phyloP scores from a whole-genome alignment of 805 yeast species.

The Candida maris region DNA sequence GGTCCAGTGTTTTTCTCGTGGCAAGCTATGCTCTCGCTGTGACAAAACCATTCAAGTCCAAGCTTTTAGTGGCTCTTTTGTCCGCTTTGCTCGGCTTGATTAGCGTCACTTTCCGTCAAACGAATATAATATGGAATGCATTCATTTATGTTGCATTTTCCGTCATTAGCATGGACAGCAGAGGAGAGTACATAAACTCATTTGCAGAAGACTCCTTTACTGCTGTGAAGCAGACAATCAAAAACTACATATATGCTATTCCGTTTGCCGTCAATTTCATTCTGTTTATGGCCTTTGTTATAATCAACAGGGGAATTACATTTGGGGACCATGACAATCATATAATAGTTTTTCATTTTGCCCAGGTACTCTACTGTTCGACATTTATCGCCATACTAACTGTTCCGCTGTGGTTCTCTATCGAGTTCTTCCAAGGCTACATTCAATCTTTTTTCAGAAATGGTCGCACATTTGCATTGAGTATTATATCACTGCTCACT shows the following conservation, averaged over 20 bases:
- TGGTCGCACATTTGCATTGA: conserved; percentile 16
- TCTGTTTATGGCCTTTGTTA: conserved; percentile 54
- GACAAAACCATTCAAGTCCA: conserved; percentile 19
- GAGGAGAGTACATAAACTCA: conserved; percentile 23
- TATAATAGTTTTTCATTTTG: conserved; percentile 61
- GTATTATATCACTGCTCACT: conserved; percentile 19
- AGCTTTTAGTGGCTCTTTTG: conserved; percentile 23
- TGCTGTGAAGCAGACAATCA: conserved; percentile 31
- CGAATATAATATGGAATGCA: conserved; percentile 84
- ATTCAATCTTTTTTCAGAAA: conserved; percentile 28
- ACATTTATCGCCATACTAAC: conserved; percentile 63
- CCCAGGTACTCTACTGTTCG: conserved; percentile 78
- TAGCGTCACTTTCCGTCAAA: conserved; percentile 80
- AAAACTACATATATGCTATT: conserved; percentile 28
- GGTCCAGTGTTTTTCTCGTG: conserved; percentile 75
- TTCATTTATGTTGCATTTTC: conserved; percentile 54
- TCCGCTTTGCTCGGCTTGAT: conserved; percentile 56
- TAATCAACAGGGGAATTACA: conserved; percentile 77
- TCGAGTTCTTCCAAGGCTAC: conserved; percentile 39
- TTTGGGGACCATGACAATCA: conserved; percentile 92
- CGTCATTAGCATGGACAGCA: conserved; percentile 44
- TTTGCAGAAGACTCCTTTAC: conserved; percentile 21
- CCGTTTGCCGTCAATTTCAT: conserved; percentile 55
- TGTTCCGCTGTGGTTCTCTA: conserved; percentile 68
- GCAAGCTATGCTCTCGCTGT: conserved; percentile 49